These are phyloP conservation scores for Wickerhamomyces subpelliculosus DNA, from an alignment of 805 yeast genomes.

Conservation along the genomic window DNA sequence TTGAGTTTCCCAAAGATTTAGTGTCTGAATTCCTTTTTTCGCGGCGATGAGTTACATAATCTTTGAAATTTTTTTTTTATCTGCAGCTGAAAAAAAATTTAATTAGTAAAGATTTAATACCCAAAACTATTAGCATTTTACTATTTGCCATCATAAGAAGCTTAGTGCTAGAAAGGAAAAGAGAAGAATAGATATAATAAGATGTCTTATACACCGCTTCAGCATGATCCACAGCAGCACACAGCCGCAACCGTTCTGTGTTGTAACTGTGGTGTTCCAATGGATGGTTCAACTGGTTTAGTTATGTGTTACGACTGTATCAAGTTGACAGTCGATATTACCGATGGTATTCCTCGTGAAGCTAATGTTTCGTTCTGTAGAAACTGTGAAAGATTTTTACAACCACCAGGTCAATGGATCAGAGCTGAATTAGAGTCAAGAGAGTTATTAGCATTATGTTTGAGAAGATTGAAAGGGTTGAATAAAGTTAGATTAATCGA, in stretches of 20 bases:
- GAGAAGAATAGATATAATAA: neutral
- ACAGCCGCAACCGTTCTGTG: conserved; percentile 82
- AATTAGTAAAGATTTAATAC: neutral
- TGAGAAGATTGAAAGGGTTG: conserved; percentile 82
- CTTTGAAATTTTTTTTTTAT: neutral
- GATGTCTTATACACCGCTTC: conserved; percentile 33
- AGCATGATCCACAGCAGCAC: conserved; percentile 26
- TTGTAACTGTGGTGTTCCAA: conserved; percentile 97
- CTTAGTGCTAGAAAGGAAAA: neutral
- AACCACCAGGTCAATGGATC: conserved; percentile 94
- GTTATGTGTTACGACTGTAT: conserved; percentile 98
- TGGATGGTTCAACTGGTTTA: conserved; percentile 89
- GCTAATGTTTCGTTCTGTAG: conserved; percentile 91
- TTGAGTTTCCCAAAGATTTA: no score
- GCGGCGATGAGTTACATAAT: conserved; percentile 1
- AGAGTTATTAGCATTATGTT: conserved; percentile 84
- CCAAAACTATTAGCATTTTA: neutral
- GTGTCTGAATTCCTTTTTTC: no score
- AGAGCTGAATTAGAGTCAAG: conserved; percentile 86
- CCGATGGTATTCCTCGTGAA: conserved; percentile 92
- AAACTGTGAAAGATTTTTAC: conserved; percentile 92
- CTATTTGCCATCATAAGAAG: neutral
- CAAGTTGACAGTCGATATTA: conserved; percentile 85
- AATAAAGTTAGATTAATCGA: conserved; percentile 81
- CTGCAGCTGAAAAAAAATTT: neutral